Conservation (phyloP, 2,329 filamentous ascomycete species). For the Tolypocladium ophioglossoides region DNA sequence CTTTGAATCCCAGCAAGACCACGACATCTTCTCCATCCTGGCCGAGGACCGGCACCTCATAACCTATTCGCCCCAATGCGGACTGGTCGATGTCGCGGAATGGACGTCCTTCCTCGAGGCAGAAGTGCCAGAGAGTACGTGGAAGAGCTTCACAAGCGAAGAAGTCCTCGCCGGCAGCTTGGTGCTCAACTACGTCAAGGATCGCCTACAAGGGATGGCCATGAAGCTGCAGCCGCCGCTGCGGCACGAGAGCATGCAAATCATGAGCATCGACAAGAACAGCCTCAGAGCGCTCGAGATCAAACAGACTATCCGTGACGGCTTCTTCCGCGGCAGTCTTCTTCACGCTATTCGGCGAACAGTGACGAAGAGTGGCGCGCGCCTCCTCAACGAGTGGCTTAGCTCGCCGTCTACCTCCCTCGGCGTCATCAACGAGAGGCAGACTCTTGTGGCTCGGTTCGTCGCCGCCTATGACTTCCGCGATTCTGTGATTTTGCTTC, state of each 20-base stretch:
- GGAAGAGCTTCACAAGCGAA: constrained; percentile 47
- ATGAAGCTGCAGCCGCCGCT: constrained; percentile 78
- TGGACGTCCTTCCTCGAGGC: constrained; percentile 75
- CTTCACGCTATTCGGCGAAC: constrained; percentile 84
- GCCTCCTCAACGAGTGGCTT: constrained; percentile 77
- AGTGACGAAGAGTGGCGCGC: constrained; percentile 81
- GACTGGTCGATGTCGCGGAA: constrained; percentile 40
- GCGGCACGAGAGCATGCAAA: constrained; percentile 61
- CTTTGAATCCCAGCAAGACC: constrained; percentile 44
- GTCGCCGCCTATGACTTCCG: constrained; percentile 55
- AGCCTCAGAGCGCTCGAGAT: constrained; percentile 86
- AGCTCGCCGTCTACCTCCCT: constrained; percentile 85
- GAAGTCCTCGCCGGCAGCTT: constrained; percentile 72
- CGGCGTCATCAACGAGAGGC: constrained; percentile 62
- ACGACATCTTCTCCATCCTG: constrained; percentile 56
- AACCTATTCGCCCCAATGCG: constrained; percentile 51
- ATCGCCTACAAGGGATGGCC: constrained; percentile 64
- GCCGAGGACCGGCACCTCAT: constrained; percentile 67
- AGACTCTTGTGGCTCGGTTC: constrained; percentile 74
- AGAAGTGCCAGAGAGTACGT: constrained; percentile 44
- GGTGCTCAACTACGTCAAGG: constrained; percentile 75
- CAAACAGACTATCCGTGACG: constrained; percentile 73
- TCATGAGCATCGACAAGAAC: constrained; percentile 87
- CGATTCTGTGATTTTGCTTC: constrained; percentile 55
- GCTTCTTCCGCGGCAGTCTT: constrained; percentile 69